These are phyloP conservation scores for Paraphaeosphaeria sporulosa DNA, from an alignment of 2,329 filamentous ascomycete genomes.

Conservation along the genomic window DNA sequence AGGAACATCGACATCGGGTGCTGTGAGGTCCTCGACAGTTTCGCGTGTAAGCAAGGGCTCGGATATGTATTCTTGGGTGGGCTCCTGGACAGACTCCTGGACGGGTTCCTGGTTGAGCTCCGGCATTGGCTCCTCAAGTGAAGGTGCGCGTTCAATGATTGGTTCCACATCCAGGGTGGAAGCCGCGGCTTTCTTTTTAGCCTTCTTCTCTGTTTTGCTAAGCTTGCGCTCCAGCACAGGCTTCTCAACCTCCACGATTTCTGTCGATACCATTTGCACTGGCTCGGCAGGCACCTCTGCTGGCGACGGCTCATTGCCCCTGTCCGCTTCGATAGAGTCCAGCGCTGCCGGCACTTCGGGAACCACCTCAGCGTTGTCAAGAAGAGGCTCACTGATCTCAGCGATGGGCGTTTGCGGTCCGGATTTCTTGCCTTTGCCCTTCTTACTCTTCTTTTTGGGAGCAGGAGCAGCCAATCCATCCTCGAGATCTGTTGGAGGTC, in stretches of 20 bases:
- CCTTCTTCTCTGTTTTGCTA: constrained; percentile 46
- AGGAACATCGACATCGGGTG: neutral
- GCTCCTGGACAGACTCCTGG: too few species aligned
- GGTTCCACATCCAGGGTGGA: constrained; percentile 18
- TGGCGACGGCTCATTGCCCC: constrained; percentile 10
- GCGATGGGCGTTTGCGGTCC: constrained; percentile 19
- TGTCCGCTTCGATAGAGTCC: constrained; percentile 12
- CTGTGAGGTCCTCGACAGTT: neutral
- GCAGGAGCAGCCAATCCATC: constrained; percentile 16
- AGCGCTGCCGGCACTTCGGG: constrained; percentile 9
- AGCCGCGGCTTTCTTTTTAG: constrained; percentile 30
- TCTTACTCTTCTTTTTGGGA: constrained; percentile 27
- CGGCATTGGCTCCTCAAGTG: neutral
- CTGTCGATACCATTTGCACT: constrained; percentile 11
- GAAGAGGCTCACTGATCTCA: constrained; percentile 11
- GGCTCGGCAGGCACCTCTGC: neutral
- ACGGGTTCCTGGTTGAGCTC: constrained; percentile 2
- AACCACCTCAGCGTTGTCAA: neutral
- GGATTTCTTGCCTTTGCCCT: constrained; percentile 30
- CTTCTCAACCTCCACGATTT: constrained; percentile 19
- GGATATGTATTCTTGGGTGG: neutral
- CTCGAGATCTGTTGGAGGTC: neutral
- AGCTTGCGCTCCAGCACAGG: constrained; percentile 35
- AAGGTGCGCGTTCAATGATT: constrained; percentile 8
- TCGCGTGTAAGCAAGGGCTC: constrained; percentile 11